Conservation (phyloP, 306 rosid genomes). For the Cucumis cinereus region DNA sequence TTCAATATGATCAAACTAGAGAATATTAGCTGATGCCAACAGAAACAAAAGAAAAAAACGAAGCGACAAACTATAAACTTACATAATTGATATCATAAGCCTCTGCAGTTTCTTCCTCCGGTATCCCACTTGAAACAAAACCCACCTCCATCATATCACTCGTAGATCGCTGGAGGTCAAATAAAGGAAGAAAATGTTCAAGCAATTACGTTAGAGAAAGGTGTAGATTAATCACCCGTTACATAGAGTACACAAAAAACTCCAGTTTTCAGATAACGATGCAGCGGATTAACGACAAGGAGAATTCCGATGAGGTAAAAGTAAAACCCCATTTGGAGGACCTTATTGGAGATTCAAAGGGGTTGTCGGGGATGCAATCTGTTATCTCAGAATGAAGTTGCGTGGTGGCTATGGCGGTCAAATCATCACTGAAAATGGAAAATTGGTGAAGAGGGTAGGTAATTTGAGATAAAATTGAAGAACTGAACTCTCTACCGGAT, state of each 20-base stretch:
- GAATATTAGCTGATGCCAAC: background rate
- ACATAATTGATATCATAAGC: conserved; percentile 31
- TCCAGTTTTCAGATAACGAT: background rate
- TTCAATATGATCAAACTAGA: background rate
- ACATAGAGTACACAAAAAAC: background rate
- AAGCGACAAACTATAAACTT: conserved; percentile 13
- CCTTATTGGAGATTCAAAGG: background rate
- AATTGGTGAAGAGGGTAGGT: background rate
- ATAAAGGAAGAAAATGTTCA: background rate
- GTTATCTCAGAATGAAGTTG: background rate
- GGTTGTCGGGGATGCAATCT: background rate
- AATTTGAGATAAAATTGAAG: background rate
- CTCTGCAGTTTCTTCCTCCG: conserved; percentile 38
- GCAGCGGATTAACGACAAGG: background rate
- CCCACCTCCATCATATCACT: conserved; percentile 35
- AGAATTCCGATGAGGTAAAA: background rate
- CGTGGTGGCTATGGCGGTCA: background rate
- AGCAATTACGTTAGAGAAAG: background rate
- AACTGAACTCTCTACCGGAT: background rate
- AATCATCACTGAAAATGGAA: background rate
- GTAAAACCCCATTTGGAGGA: background rate
- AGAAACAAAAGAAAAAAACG: background rate
- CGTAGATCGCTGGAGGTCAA: conserved; percentile 7
- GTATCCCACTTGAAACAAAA: conserved; percentile 33
- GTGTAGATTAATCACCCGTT: background rate